phyloP scores from a whole-genome alignment of 768 basidiomycete genomes.

The Baorangia bicolor region DNA sequence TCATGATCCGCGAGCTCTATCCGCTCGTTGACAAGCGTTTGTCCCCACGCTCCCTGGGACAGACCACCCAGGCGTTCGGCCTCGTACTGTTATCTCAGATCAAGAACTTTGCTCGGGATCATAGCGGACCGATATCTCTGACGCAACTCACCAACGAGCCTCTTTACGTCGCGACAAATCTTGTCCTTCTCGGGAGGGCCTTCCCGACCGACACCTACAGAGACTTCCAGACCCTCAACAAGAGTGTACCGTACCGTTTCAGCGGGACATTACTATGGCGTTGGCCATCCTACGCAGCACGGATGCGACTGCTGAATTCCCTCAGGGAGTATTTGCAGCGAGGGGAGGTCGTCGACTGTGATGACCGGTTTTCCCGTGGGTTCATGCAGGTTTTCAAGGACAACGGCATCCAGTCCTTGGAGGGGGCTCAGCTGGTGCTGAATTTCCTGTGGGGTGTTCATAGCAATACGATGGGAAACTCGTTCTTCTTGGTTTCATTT shows the following conservation, averaged over 20 bases:
- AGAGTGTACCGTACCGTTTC: constrained; percentile 21
- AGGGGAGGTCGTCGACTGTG: constrained; percentile 2
- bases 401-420: constrained; percentile 15
- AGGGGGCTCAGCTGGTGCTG: constrained; percentile 19
- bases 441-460: constrained; percentile 23
- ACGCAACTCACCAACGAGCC: constrained; percentile 16
- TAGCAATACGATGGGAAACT: constrained; percentile 21
- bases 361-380: constrained; percentile 4
- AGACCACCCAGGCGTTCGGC: constrained; percentile 14
- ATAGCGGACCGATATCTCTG: constrained; percentile 9
- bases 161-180: constrained; percentile 19
- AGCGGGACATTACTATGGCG: constrained; percentile 8
- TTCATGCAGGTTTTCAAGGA: constrained; percentile 20
- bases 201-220: constrained; percentile 21
- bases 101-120: not conserved
- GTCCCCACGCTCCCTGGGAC: constrained; percentile 11
- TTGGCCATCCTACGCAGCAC: constrained; percentile 17
- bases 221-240: constrained; percentile 20
- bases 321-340: constrained; percentile 15
- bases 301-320: constrained; percentile 3
- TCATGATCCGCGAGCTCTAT: constrained; percentile 21
- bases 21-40: constrained; percentile 22
- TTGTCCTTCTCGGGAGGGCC: constrained; percentile 16
- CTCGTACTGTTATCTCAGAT: constrained; percentile 11
- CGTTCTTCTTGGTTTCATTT: constrained; percentile 18